Base-by-base conservation (phyloP, 2,329 filamentous ascomycete species). In the Ophiostoma sp. region DNA sequence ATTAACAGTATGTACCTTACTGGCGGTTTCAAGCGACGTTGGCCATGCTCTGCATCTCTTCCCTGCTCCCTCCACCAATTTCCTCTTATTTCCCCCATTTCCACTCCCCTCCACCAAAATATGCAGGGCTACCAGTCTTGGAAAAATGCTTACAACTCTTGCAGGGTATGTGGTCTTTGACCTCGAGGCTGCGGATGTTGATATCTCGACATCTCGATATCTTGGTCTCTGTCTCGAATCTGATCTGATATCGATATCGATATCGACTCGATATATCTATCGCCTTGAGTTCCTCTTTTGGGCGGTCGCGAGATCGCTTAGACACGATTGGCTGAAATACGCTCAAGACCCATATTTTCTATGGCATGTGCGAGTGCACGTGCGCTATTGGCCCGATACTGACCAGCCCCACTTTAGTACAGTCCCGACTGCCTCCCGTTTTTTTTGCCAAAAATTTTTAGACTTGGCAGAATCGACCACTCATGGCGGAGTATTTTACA, bases 371-470 rank as follows among this genome's bases (percentile, higher is more conserved):
- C 22, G 8, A 11, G 25, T 48, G 42, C 25, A 22, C 28, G 28
- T 9, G 17, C 42, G 6, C 12, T 22, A 68, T 68, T 68, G 42
- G 64, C 42, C 42, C 25, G 6, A 33, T 28, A 31, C 42, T 48
- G 42, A 33, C 22, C 2, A n/a, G 45, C n/a, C 64, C 64, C 64
- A 33, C 42, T 68, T 68, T 68, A 31, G 28, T 31, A n/a, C 22
- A 45, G 39, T 33, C 45, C 64, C 64, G 25, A 48, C 64, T 68
- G 28, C 42, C 66, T 50, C 17, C 42, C 45, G 25, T 33, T 52
- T 52, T 69, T 50, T 52, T 52, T 50, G 42, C 66, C 45, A 69
- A 69, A 69, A 36, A 36, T 63, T 71, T 71, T 72, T 72, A 33
- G 50, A 39, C 22, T 31, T 28, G 70, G 70, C 70, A 72, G 55